Conservation (phyloP, 495 filamentous ascomycete genomes). For the Amphirosellinia nigrospora region DNA sequence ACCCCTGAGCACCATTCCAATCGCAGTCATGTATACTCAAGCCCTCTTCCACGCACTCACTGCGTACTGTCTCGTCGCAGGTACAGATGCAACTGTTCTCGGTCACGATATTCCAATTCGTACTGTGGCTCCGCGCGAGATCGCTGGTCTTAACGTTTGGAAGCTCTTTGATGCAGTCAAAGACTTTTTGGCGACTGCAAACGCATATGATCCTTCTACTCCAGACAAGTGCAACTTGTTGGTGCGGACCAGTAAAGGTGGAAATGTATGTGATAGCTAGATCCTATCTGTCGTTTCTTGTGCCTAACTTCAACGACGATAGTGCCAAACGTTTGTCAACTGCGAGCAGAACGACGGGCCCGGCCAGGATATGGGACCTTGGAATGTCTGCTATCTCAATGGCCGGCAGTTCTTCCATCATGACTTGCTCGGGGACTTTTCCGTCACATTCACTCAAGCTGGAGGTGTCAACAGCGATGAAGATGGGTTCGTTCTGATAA, state of each 20-base stretch:
- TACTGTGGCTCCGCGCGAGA: not conserved
- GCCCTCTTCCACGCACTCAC: constrained; percentile 1
- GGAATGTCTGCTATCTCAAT: constrained; percentile 1
- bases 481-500: not conserved
- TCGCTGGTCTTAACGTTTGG: not conserved
- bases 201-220: not conserved
- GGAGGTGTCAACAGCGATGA: not conserved
- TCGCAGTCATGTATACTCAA: not conserved
- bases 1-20: not conserved
- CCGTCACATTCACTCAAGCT: not conserved
- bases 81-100: not conserved
- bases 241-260: not conserved
- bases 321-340: not conserved
- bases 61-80: not conserved
- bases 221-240: not conserved
- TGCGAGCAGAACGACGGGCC: not conserved
- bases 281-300: not conserved
- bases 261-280: not conserved
- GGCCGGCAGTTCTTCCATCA: not conserved
- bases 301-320: not conserved
- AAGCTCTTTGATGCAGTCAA: not conserved
- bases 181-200: not conserved
- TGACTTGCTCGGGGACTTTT: not conserved
- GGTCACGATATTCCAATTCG: not conserved
- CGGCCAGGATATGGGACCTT: not conserved